Percentiles rank a stretch among this genome's conserved stretches.
Evolutionary conservation across 2,329 filamentous ascomycete genomes (phyloP).

Genomic region (Trichoderma sp.): DNA sequence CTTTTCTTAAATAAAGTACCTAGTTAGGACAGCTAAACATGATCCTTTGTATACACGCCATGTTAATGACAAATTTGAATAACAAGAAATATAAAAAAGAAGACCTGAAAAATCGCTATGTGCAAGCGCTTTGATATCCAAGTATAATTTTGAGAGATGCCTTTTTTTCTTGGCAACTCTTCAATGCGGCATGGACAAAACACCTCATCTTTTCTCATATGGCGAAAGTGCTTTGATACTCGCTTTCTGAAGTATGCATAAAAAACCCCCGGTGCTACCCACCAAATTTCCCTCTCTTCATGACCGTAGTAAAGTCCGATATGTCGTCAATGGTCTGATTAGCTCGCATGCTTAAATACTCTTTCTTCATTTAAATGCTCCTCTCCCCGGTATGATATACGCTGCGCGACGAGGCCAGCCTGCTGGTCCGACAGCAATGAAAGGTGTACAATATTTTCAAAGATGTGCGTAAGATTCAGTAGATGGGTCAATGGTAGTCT

Average conservation of each 20-base stretch:
- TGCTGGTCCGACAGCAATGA: slow-evolving; percentile 9
- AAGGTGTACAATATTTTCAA: neutral
- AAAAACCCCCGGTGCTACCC: neutral
- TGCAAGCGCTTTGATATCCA: slow-evolving; percentile 23
- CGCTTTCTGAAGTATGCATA: slow-evolving; percentile 1
- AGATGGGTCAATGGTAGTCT: neutral
- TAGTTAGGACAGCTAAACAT: slow-evolving; percentile 11
- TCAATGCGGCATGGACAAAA: slow-evolving; percentile 11
- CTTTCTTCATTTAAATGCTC: neutral
- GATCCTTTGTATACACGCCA: slow-evolving; percentile 10
- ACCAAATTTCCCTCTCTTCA: neutral
- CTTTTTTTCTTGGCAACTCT: neutral
- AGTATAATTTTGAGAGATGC: slow-evolving; percentile 18
- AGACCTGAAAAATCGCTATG: slow-evolving; percentile 8
- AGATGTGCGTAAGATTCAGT: neutral
- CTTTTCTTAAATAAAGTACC: neutral
- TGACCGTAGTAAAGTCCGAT: neutral
- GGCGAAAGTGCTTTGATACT: neutral
- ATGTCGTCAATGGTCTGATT: neutral
- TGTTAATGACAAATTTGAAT: slow-evolving; percentile 14
- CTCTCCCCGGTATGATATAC: neutral
- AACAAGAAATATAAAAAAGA: neutral
- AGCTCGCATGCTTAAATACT: neutral
- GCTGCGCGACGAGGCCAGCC: slow-evolving; percentile 19
- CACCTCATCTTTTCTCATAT: neutral